Percentiles rank a stretch among this genome's conserved stretches.
Evolutionary conservation across 2,329 filamentous ascomycete genomes (phyloP).

Genomic region (Lizonia empirigonia): DNA sequence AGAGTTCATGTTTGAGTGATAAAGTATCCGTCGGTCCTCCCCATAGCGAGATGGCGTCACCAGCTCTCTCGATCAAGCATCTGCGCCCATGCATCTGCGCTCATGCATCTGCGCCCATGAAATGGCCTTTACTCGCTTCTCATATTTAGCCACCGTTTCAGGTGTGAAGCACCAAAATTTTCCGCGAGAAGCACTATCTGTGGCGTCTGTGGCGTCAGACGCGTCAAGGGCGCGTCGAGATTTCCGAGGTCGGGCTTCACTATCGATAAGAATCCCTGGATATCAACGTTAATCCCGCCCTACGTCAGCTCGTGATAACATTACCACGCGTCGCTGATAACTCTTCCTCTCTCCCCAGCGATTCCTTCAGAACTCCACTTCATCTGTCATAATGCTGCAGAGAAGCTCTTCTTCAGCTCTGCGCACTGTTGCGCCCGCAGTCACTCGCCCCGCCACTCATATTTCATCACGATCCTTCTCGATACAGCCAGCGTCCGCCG

Average conservation of each 20-base stretch:
- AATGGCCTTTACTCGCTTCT: not conserved
- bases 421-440: slow-evolving; percentile 21
- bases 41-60: no score
- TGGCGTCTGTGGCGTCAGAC: slow-evolving; percentile 16
- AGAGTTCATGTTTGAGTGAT: no score
- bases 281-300: not conserved
- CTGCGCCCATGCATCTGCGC: no score
- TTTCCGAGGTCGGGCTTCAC: slow-evolving; percentile 8
- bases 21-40: no score
- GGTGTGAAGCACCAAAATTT: not conserved
- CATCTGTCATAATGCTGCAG: slow-evolving; percentile 13
- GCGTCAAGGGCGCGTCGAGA: slow-evolving; percentile 10
- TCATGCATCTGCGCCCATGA: no score
- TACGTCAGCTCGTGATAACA: not conserved
- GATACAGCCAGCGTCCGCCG: slow-evolving; percentile 19
- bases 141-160: not conserved
- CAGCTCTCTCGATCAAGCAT: no score
- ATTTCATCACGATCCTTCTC: slow-evolving; percentile 23
- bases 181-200: not conserved
- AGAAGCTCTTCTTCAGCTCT: slow-evolving; percentile 17
- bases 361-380: not conserved
- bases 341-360: not conserved
- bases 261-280: slow-evolving; percentile 10
- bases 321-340: not conserved
- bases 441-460: slow-evolving; percentile 10